phyloP scores from a whole-genome alignment of 2,329 filamentous ascomycete genomes.

The Diplocarpon mali region DNA sequence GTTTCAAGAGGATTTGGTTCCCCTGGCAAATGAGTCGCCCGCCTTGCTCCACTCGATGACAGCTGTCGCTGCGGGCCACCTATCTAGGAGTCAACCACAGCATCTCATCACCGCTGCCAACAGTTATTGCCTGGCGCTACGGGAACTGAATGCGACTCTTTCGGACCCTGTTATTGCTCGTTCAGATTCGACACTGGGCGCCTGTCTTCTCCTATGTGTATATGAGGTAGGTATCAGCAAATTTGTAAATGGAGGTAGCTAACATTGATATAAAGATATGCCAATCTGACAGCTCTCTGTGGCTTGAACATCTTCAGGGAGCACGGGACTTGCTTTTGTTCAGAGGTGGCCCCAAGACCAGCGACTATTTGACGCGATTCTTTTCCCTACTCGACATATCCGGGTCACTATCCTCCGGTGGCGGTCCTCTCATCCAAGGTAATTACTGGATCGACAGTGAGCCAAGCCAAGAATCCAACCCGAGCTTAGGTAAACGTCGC shows the following conservation, averaged over 20 bases:
- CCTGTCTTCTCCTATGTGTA: conserved; percentile 25
- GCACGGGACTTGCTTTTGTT: conserved; percentile 24
- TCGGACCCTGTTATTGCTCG: conserved; percentile 20
- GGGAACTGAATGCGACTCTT: conserved; percentile 19
- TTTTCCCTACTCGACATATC: conserved; percentile 26
- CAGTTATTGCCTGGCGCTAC: conserved; percentile 22
- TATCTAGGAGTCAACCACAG: conserved; percentile 19
- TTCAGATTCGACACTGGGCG: conserved; percentile 22
- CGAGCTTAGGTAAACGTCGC: conserved; percentile 1
- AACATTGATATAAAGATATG: conserved; percentile 16
- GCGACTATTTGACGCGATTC: conserved; percentile 23
- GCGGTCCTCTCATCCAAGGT: conserved; percentile 22
- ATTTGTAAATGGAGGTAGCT: background rate
- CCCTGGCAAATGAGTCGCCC: conserved; percentile 19
- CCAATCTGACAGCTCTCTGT: conserved; percentile 21
- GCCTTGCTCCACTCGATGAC: conserved; percentile 25
- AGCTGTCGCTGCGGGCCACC: conserved; percentile 24
- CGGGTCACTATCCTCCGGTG: conserved; percentile 20
- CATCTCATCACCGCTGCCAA: conserved; percentile 20
- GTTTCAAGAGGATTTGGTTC: conserved; percentile 23
- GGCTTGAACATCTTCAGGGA: conserved; percentile 25
- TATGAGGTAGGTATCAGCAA: conserved; percentile 19
- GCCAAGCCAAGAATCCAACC: conserved; percentile 1
- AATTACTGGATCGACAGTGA: conserved; percentile 24
- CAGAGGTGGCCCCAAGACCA: conserved; percentile 21